phyloP scores from a whole-genome alignment of 306 rosid species.

The Fragaria vesca region DNA sequence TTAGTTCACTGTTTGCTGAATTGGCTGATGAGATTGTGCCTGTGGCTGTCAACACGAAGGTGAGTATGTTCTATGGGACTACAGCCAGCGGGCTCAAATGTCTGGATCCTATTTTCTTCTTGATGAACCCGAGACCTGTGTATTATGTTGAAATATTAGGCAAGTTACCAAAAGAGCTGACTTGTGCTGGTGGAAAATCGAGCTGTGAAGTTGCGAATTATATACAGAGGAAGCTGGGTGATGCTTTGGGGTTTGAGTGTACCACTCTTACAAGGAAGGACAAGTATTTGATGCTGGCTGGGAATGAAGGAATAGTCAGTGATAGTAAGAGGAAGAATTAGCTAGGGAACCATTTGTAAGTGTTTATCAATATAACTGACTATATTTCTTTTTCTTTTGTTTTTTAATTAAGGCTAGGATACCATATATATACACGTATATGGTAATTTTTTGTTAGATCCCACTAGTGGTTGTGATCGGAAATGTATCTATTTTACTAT shows the following conservation, averaged over 20 bases:
- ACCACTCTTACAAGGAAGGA: slow-evolving; percentile 75
- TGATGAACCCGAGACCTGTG: slow-evolving; percentile 83
- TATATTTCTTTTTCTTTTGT: neutral
- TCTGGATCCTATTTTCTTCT: slow-evolving; percentile 74
- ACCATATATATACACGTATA: neutral
- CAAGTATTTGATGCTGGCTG: slow-evolving; percentile 92
- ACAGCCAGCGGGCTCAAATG: slow-evolving; percentile 92
- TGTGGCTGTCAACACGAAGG: slow-evolving; percentile 63
- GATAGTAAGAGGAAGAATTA: slow-evolving; percentile 24
- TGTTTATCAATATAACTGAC: neutral
- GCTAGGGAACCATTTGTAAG: neutral
- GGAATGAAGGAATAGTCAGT: slow-evolving; percentile 75
- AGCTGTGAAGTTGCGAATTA: slow-evolving; percentile 83
- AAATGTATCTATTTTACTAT: neutral
- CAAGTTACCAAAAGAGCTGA: slow-evolving; percentile 52
- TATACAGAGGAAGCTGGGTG: slow-evolving; percentile 59
- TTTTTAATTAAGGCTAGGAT: neutral
- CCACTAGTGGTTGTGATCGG: neutral
- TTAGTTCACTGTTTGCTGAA: slow-evolving; percentile 89
- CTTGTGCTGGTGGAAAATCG: slow-evolving; percentile 64
- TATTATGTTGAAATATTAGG: slow-evolving; percentile 59
- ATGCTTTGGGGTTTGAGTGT: slow-evolving; percentile 87
- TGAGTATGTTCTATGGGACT: slow-evolving; percentile 91
- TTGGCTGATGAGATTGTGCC: slow-evolving; percentile 81
- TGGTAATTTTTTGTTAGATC: slow-evolving; percentile 3